Conservation (phyloP, 106 monocot species). For the Platanthera guangdongensis region DNA sequence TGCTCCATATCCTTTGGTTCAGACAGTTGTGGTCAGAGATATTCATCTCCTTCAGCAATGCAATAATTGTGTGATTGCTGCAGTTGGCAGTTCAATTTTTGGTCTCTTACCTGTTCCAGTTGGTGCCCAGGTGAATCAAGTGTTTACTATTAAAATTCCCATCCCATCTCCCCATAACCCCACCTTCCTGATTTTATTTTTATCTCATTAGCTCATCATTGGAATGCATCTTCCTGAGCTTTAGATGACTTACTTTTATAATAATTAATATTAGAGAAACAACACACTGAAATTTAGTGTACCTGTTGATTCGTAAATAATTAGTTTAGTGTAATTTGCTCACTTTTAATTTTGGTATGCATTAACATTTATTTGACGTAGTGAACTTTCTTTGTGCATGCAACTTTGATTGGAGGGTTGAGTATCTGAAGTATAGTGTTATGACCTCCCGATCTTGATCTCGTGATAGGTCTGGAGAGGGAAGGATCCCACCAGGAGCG, state of each 20-base stretch:
- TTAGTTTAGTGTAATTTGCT: not conserved
- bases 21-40: conserved; percentile 85
- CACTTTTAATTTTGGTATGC: not conserved
- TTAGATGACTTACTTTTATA: not conserved
- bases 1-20: conserved; percentile 81
- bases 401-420: not conserved
- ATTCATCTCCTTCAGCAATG: conserved; percentile 65
- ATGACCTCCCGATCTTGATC: too few relatives aligned
- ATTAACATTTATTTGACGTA: not conserved
- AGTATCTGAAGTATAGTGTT: not conserved
- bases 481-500: too few relatives aligned
- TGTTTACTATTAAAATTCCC: not conserved
- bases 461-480: too few relatives aligned
- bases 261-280: not conserved
- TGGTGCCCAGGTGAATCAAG: conserved; percentile 70
- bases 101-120: conserved; percentile 86
- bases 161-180: not conserved
- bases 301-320: not conserved
- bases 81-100: conserved; percentile 66
- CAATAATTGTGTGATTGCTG: conserved; percentile 65
- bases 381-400: not conserved
- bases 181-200: not conserved
- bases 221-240: not conserved
- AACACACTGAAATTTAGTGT: not conserved
- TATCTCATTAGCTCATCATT: too few relatives aligned